phyloP scores from a whole-genome alignment of 345 rosid genomes.

The Rhodamnia rubescens region DNA sequence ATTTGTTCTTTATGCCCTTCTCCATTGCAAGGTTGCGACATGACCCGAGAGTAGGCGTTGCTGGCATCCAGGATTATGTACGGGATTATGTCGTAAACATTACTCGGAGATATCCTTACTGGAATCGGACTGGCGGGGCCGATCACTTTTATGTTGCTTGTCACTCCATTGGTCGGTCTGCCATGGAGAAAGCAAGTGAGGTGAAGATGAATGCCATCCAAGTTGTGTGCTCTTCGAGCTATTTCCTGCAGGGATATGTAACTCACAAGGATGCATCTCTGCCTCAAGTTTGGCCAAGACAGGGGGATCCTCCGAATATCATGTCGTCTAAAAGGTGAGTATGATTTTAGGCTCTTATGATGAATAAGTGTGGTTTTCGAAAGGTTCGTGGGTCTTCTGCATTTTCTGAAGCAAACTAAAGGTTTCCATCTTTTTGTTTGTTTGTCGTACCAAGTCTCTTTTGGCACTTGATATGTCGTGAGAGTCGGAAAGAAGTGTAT shows the following conservation, averaged over 20 bases:
- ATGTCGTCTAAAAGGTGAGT: conserved; percentile 33
- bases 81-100: conserved; percentile 28
- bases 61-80: conserved; percentile 30
- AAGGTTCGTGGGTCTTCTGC: background rate
- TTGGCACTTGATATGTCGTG: background rate
- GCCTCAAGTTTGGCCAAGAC: conserved; percentile 64
- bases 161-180: conserved; percentile 47
- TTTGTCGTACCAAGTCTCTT: background rate
- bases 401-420: background rate
- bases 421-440: background rate
- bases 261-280: conserved; percentile 50
- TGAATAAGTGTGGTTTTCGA: background rate
- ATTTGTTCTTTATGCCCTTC: conserved; percentile 51
- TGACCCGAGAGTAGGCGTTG: conserved; percentile 25
- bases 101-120: conserved; percentile 38
- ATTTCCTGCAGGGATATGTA: conserved; percentile 35
- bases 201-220: conserved; percentile 45
- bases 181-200: conserved; percentile 24
- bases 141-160: conserved; percentile 62
- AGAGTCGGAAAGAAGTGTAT: background rate
- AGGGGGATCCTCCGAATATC: conserved; percentile 30
- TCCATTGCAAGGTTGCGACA: conserved; percentile 48
- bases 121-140: conserved; percentile 54
- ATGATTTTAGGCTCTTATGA: background rate
- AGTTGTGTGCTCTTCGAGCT: conserved; percentile 54